Base-by-base conservation (phyloP, 2,329 filamentous ascomycete genomes). In the Colletotrichum sansevieriae region DNA sequence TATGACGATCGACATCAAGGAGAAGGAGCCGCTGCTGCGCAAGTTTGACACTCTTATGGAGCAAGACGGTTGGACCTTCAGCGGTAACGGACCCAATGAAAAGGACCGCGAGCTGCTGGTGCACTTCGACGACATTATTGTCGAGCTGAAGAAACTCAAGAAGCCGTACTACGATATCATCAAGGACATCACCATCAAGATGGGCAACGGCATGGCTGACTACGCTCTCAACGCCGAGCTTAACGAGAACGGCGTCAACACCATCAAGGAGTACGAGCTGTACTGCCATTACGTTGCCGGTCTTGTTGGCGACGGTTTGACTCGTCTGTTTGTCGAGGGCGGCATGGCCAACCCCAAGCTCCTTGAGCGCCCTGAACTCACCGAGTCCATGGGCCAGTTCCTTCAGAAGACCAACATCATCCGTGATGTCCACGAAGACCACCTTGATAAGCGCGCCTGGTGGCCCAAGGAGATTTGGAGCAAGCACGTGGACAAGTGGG, bases 281-380 rank as follows among this genome's bases (percentile, higher is more conserved):
- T 99, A 99, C 85, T 99, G 96, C 83, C 94, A 97, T 80, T 98
- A 98, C 77, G 96, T 99, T 35, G 96, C 96, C n/a, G 96, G 96
- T 35, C 85, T 99, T n/a, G 96, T 99, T 39, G 96, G 96, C 65
- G 95, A 98, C 80, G 96, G 96, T 49, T 82, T 96, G 70, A 99
- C 96, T 1, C 89, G 92, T 25, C 85, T 99, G 22, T 98, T 99
- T 73, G 94, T 98, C 52, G 90, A 93, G 77, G 91, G 92, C 58
- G 88, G 92, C 70, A 91, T 97, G 65, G 96, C 94, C 70, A 98
- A 98, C 79, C 91, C 93, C 3, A 92, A 90, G 65, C 87, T 99
- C 59, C 83, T 95, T 60, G 87, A 95, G 71, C 89, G 93, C 59
- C 90, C 92, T 39, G 85, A 93, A 70, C 87, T 99, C 57, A 93